Base-by-base conservation (phyloP, 2,329 filamentous ascomycete genomes). In the Claviceps africana region DNA sequence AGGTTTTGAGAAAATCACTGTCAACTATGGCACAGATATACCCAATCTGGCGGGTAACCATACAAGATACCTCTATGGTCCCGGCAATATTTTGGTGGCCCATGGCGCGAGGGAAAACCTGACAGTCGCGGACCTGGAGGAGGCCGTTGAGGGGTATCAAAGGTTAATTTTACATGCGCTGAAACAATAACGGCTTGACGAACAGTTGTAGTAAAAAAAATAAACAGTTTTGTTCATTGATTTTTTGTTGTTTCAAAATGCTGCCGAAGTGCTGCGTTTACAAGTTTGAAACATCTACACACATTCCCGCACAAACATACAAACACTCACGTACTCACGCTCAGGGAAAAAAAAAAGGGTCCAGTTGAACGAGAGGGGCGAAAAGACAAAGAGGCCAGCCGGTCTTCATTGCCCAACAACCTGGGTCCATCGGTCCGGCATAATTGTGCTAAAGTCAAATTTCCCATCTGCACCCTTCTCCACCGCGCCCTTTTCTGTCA, bases 11-110 rank as follows among this genome's bases (percentile, higher is more conserved):
- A 83, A 78, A 0, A 81, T 85, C 48, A 83, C 86, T 0, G 87
- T 90, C 46, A 96, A 95, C 65, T 97, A 97, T 62, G 91, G 90
- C 11, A 97, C 93, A 1, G 91, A 97, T 66, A 83, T 96, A 22
- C 86, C 89, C 1, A 83, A 88, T 60, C 67, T 95, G 45, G 68
- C 79, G 33, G 81, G 87, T 11, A 74, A 82, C 51, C 81, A 88
- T 57, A 82, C 74, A 10, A 75, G 75, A 53, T 85, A 85, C 59
- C 70, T 85, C 15, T 85, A 85, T 62, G 82, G 82, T 0, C 82
- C 82, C 0, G 82, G 82, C 1, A 84, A 73, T 55, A 96, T 97
- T 55, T 73, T 93, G 39, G 88, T 95, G 30, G 91, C 91, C 5
- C 91, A 97, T 64, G 86, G 84, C 1, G 84, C 88, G 57, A 76